Conservation (phyloP, 2,329 filamentous ascomycete species). For the Aureobasidium leucospermi region DNA sequence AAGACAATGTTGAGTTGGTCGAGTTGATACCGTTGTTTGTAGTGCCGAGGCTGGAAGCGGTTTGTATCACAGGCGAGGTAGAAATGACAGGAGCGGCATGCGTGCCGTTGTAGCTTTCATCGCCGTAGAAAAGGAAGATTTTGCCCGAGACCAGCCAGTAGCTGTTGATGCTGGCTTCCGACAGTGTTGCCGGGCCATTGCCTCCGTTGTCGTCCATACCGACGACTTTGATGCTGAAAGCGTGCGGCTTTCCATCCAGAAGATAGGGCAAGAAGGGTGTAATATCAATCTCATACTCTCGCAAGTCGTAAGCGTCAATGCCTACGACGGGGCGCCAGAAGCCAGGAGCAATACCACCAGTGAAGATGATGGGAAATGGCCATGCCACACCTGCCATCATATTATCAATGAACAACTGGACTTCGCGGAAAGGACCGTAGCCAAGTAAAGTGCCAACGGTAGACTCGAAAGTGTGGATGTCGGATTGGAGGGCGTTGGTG, state of each 20-base stretch:
- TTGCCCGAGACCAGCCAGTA: constrained; percentile 75
- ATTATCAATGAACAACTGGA: constrained; percentile 69
- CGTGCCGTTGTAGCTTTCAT: neutral
- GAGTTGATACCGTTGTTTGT: constrained; percentile 47
- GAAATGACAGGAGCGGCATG: neutral
- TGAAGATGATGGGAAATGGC: constrained; percentile 79
- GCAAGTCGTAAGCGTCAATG: constrained; percentile 69
- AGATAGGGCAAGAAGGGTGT: constrained; percentile 66
- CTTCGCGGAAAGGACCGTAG: constrained; percentile 67
- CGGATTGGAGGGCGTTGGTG: constrained; percentile 62
- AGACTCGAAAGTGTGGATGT: constrained; percentile 50
- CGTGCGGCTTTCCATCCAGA: constrained; percentile 57
- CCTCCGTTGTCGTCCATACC: constrained; percentile 53
- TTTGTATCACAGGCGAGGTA: neutral
- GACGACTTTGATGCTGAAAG: constrained; percentile 59
- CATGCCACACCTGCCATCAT: constrained; percentile 66
- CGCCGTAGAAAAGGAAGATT: constrained; percentile 14
- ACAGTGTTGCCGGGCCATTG: constrained; percentile 41
- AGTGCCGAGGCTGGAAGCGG: neutral
- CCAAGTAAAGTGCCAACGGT: constrained; percentile 52
- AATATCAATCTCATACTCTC: constrained; percentile 75
- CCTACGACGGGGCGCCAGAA: constrained; percentile 74
- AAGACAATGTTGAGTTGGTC: constrained; percentile 49
- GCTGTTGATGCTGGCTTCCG: constrained; percentile 49
- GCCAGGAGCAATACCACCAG: constrained; percentile 68